A percentile compares a stretch with the other conserved stretches of the same genome.
Evolutionary conservation across 345 rosid species (phyloP).

Genomic region (Iberis pinnata): DNA sequence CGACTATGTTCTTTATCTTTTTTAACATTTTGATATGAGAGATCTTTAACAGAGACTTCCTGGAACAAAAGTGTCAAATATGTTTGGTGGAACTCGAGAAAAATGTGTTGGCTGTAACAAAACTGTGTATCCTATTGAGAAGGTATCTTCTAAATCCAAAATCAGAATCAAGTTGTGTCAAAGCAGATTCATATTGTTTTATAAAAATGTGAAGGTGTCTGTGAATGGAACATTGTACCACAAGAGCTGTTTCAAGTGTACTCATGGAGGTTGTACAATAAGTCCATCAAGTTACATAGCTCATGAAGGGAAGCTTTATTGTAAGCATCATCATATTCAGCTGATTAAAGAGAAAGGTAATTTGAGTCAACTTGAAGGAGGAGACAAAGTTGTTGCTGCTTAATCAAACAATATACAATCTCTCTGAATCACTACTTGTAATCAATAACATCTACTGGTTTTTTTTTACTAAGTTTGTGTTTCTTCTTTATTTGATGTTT

Average conservation of each 20-base stretch:
- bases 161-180: too few relatives aligned
- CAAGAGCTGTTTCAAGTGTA: constrained; percentile 97
- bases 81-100: constrained; percentile 93
- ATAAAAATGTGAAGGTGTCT: constrained; percentile 68
- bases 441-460: constrained; percentile 7
- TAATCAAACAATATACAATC: constrained; percentile 6
- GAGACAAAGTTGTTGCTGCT: constrained; percentile 33
- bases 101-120: constrained; percentile 81
- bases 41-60: constrained; percentile 53
- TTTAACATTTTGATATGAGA: not conserved
- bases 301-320: constrained; percentile 90
- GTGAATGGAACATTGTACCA: constrained; percentile 94
- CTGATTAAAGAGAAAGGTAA: constrained; percentile 94
- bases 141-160: constrained; percentile 41
- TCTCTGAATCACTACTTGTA: not conserved
- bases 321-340: constrained; percentile 94
- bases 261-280: constrained; percentile 88
- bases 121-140: constrained; percentile 89
- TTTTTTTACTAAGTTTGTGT: constrained; percentile 18
- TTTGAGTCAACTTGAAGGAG: constrained; percentile 91
- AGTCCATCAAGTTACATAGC: constrained; percentile 95
- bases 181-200: not conserved
- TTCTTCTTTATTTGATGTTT: not conserved
- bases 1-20: too few relatives aligned
- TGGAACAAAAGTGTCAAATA: constrained; percentile 65